phyloP scores from a whole-genome alignment of 768 basidiomycete species.

The Leccinum sublutescens region DNA sequence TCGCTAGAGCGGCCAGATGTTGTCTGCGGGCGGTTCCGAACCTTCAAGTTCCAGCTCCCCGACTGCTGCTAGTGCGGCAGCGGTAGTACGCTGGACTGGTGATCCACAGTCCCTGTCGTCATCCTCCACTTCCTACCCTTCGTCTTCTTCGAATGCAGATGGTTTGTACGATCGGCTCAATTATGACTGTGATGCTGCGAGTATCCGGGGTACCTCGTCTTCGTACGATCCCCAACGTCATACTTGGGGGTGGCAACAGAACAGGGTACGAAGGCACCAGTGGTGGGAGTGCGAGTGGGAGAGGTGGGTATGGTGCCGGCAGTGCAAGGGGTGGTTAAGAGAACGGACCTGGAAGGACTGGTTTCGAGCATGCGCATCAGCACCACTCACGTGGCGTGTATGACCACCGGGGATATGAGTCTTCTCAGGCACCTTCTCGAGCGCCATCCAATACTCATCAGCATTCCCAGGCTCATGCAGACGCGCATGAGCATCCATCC shows the following conservation, averaged over 20 bases:
- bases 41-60: conserved; percentile 13
- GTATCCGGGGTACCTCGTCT: conserved; percentile 13
- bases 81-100: conserved; percentile 12
- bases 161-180: conserved; percentile 23
- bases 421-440: conserved; percentile 24
- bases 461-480: conserved; percentile 18
- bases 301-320: conserved; percentile 21
- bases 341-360: conserved; percentile 11
- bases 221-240: conserved; percentile 24
- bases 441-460: conserved; percentile 18
- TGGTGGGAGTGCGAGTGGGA: conserved; percentile 15
- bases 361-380: conserved; percentile 30
- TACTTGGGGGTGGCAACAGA: conserved; percentile 4
- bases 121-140: conserved; percentile 14
- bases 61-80: neutral
- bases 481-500: conserved; percentile 20
- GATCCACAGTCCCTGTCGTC: conserved; percentile 15
- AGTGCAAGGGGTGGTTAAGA: conserved; percentile 23
- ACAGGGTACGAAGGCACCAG: conserved; percentile 18
- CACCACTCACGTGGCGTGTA: conserved; percentile 28
- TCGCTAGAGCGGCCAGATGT: conserved; percentile 18
- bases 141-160: conserved; percentile 15
- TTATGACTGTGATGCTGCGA: conserved; percentile 22
- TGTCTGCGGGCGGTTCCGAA: conserved; percentile 14
- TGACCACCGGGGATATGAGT: conserved; percentile 26